A percentile compares a stretch with the other conserved stretches of the same genome.
These are phyloP conservation scores for Phytopythium vexans DNA, from an alignment of 352 stramenopile species.

Conservation along the genomic window DNA sequence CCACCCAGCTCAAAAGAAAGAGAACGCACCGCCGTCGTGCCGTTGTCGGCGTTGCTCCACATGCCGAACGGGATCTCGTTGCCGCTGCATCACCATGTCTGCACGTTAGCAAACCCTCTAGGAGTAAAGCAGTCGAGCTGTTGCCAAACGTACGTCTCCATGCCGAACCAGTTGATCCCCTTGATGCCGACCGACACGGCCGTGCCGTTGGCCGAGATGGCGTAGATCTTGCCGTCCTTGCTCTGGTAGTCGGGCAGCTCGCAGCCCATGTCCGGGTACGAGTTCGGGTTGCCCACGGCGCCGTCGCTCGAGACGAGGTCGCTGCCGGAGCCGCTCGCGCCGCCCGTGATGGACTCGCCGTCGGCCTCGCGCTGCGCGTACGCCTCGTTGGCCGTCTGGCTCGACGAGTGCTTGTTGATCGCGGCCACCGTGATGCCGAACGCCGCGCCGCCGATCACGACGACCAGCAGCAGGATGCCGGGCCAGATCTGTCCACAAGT, in stretches of 20 bases:
- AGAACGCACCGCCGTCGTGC: conserved; percentile 48
- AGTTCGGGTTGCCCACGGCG: conserved; percentile 66
- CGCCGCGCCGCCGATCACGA: conserved; percentile 26
- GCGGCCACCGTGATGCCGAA: conserved; percentile 28
- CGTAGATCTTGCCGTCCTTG: conserved; percentile 62
- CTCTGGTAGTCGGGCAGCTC: conserved; percentile 68
- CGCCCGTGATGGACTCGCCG: conserved; percentile 13
- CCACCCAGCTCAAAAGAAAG: neutral
- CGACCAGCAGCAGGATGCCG: conserved; percentile 31
- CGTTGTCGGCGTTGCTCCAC: conserved; percentile 68
- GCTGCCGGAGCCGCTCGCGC: conserved; percentile 21
- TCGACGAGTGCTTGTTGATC: conserved; percentile 13
- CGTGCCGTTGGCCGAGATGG: conserved; percentile 47
- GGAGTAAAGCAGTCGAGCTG: neutral
- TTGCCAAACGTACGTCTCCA: conserved; percentile 48
- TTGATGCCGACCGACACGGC: conserved; percentile 63
- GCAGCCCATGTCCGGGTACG: conserved; percentile 60
- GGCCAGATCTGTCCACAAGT: conserved; percentile 32
- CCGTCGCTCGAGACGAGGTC: conserved; percentile 67
- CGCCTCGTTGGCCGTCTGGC: conserved; percentile 11
- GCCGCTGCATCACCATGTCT: conserved; percentile 12
- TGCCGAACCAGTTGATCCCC: conserved; percentile 77
- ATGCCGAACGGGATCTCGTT: conserved; percentile 63
- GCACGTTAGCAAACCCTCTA: neutral
- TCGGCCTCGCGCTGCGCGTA: conserved; percentile 24